Evolutionary conservation across 2,329 filamentous ascomycete genomes (phyloP).

Genomic region (Grosmannia penicillata): DNA sequence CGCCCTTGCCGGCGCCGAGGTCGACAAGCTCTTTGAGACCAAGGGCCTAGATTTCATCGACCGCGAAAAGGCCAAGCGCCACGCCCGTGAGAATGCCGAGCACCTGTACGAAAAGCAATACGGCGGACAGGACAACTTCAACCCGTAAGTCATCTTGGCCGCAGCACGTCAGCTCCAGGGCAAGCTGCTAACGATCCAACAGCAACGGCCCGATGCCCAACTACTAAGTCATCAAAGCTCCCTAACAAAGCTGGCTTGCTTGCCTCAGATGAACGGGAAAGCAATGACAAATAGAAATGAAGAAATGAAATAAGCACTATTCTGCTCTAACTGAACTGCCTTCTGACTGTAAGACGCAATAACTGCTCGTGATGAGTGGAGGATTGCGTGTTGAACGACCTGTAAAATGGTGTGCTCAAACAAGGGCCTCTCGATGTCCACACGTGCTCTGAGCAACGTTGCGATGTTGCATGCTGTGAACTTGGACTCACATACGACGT

Average conservation of each 20-base stretch:
- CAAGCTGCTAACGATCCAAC: background rate
- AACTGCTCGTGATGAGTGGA: no score
- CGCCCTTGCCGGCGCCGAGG: conserved; percentile 57
- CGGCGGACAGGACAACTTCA: conserved; percentile 32
- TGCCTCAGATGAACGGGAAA: background rate
- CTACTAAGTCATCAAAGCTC: conserved; percentile 1
- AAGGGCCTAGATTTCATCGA: conserved; percentile 50
- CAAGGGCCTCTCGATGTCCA: no score
- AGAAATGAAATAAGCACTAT: background rate
- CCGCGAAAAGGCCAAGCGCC: conserved; percentile 40
- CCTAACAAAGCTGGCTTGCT: background rate
- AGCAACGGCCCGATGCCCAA: conserved; percentile 1
- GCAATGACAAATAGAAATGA: background rate
- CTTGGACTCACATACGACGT: no score
- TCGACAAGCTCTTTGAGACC: conserved; percentile 61
- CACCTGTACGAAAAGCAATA: conserved; percentile 50
- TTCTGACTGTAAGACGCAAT: no score
- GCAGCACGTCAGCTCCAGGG: no score
- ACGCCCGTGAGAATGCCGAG: conserved; percentile 43
- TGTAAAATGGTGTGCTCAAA: no score
- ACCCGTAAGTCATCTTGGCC: conserved; percentile 48
- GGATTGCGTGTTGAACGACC: no score
- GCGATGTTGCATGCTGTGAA: no score
- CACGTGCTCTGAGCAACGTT: no score
- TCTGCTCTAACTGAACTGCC: no score